phyloP scores from a whole-genome alignment of 305 asterid genomes.

The Nicotiana rustica region DNA sequence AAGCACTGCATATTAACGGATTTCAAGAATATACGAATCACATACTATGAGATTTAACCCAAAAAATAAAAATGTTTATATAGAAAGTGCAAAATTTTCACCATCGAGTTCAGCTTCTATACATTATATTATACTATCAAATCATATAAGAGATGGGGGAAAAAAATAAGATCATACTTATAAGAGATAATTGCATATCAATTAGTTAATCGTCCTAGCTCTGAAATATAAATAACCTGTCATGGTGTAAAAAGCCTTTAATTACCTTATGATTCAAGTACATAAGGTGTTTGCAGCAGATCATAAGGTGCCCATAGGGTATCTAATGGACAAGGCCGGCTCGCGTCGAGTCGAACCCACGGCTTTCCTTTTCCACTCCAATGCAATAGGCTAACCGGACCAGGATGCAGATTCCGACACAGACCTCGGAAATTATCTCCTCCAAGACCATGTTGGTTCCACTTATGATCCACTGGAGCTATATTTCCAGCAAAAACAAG shows the following conservation, averaged over 20 bases:
- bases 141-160: too few species aligned
- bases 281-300: constrained; percentile 61
- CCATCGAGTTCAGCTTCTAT: too few species aligned
- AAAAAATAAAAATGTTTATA: too few species aligned
- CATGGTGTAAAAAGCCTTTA: too few species aligned
- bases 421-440: constrained; percentile 87
- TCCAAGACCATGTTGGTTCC: constrained; percentile 98
- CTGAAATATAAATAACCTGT: too few species aligned
- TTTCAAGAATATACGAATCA: neutral
- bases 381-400: constrained; percentile 87
- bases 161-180: too few species aligned
- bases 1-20: neutral
- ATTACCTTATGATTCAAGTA: constrained; percentile 64
- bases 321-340: constrained; percentile 85
- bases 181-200: too few species aligned
- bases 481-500: constrained; percentile 88
- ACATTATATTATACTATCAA: too few species aligned
- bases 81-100: too few species aligned
- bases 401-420: constrained; percentile 84
- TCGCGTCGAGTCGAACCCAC: constrained; percentile 80
- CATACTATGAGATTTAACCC: neutral
- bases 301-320: constrained; percentile 96
- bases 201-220: too few species aligned
- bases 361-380: constrained; percentile 99
- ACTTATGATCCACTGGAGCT: constrained; percentile 86